phyloP scores from a whole-genome alignment of 176 grass and related monocot species.

The Themeda triandra region DNA sequence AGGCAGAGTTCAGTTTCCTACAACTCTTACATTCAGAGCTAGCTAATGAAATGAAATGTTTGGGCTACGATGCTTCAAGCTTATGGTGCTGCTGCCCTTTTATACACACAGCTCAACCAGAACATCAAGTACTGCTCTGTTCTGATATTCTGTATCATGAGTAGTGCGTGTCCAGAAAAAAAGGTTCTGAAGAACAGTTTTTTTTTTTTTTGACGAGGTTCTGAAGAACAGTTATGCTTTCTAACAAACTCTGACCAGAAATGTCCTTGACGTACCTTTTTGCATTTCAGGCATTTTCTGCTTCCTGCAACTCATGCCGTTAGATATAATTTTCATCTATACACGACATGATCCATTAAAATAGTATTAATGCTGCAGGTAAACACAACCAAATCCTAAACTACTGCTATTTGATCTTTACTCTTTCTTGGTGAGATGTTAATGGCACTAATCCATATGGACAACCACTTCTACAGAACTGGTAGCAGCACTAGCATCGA shows the following conservation, averaged over 20 bases:
- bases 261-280: background rate
- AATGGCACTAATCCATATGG: background rate
- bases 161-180: conserved; percentile 16
- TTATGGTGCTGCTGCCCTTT: conserved; percentile 3
- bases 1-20: conserved; percentile 42
- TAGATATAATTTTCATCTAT: background rate
- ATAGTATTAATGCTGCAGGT: background rate
- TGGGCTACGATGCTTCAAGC: background rate
- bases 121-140: background rate
- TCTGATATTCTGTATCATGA: conserved; percentile 16
- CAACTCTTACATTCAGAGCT: conserved; percentile 55
- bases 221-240: background rate
- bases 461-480: background rate
- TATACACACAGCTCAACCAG: conserved; percentile 23
- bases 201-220: too few species aligned
- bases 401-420: background rate
- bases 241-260: conserved; percentile 40
- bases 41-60: background rate
- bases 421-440: background rate
- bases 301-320: background rate
- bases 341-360: background rate
- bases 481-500: background rate
- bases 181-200: background rate
- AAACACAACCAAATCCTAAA: background rate
- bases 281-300: background rate